Evolutionary conservation across 208 protist genomes (phyloP), one percentile per base, ranked within the genome.

Genomic region (Crithidia mellificae): DNA sequence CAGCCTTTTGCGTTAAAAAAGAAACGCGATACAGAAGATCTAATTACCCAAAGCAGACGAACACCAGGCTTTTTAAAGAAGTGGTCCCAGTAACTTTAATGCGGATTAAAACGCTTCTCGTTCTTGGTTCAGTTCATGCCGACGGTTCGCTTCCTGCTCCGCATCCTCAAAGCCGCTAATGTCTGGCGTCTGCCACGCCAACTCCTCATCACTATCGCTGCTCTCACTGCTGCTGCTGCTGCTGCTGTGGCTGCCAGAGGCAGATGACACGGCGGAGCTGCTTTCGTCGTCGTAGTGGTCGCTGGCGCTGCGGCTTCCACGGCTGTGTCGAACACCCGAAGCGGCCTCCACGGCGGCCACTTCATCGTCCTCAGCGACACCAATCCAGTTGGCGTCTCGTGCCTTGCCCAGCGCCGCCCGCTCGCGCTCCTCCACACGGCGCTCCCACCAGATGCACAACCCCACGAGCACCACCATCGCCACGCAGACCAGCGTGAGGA

Each of bases 401-500:
- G 20, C 12, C 19, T 24, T 38, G 27, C n/a, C 0, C 9, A n/a
- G 3, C 24, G 1, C 1, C 25, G 63, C 20, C 24, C n/a, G n/a
- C n/a, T n/a, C n/a, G n/a, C n/a, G 47, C 17, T 52, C 15, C 17
- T 58, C 30, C 22, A 46, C 11, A 2, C 43, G 2, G 39, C 70
- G 64, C 41, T 61, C 65, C 20, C 68, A 61, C n/a, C 55, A 39
- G 44, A 81, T 64, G 27, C 57, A 77, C 17, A 54, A 12, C 5
- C 56, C 34, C 4, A 81, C 54, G 9, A 75, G 46, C 4, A 15
- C 63, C 6, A 78, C 34, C 19, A 78, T 2, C 22, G 41, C 55
- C 1, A 67, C 25, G 1, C 57, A 66, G 15, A 85, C 46, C 4
- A 81, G 15, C 1, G 71, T 32, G 6, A 63, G 34, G 6, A 81